These are phyloP conservation scores for Lactarius trivialis DNA, from an alignment of 768 basidiomycete genomes.

Conservation along the genomic window DNA sequence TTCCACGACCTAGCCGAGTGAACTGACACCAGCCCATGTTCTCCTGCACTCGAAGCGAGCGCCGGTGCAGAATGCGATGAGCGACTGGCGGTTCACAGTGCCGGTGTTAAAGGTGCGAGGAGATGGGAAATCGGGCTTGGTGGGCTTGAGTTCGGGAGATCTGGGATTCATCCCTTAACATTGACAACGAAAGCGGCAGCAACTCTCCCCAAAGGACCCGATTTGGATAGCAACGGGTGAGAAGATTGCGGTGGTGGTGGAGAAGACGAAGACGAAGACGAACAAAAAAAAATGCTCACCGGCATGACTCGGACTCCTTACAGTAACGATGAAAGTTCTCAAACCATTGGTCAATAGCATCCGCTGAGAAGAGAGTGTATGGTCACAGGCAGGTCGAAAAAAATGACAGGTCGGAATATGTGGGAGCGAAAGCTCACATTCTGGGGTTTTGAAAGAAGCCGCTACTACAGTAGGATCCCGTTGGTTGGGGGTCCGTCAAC, in stretches of 20 bases:
- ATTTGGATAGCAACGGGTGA: too few relatives aligned
- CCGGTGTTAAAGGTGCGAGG: conserved; percentile 54
- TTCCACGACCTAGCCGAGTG: conserved; percentile 84
- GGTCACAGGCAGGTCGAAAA: not conserved
- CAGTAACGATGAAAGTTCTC: conserved; percentile 94
- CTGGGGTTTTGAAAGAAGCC: conserved; percentile 87
- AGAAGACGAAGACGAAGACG: too few relatives aligned
- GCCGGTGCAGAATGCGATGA: conserved; percentile 80
- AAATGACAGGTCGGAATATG: not conserved
- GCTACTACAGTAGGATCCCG: conserved; percentile 67
- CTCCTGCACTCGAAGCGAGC: conserved; percentile 50
- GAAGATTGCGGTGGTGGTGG: too few relatives aligned
- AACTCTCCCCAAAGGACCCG: too few relatives aligned
- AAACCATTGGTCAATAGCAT: conserved; percentile 98
- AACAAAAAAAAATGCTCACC: conserved; percentile 35
- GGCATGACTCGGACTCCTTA: conserved; percentile 90
- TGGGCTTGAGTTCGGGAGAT: conserved; percentile 81
- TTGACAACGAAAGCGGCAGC: too few relatives aligned
- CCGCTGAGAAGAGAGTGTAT: conserved; percentile 42
- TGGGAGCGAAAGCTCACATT: conserved; percentile 43
- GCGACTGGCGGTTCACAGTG: conserved; percentile 67
- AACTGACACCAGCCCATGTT: conserved; percentile 46
- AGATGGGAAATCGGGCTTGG: conserved; percentile 71
- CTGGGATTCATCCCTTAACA: too few relatives aligned
- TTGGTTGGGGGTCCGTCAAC: conserved; percentile 71